These are phyloP conservation scores for Lycium ferocissimum DNA, from an alignment of 257 asterid species.

Conservation along the genomic window DNA sequence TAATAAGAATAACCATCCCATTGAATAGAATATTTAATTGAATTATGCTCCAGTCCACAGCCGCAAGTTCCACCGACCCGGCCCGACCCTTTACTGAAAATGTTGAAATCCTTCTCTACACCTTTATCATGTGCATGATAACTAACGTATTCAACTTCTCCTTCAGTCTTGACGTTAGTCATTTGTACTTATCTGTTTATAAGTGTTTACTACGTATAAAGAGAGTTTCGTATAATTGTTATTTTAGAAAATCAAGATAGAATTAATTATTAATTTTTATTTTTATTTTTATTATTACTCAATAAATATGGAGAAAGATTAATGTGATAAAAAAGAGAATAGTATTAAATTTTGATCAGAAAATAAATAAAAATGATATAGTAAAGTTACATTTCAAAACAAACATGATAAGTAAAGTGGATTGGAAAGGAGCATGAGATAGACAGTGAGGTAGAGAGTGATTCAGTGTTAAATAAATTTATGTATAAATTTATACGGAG, in stretches of 20 bases:
- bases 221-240: no score
- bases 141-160: not conserved
- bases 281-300: no score
- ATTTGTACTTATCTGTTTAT: slow-evolving; percentile 1
- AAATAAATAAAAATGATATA: no score
- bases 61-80: slow-evolving; percentile 27
- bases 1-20: not conserved
- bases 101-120: not conserved
- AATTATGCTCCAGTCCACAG: not conserved
- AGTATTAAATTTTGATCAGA: no score
- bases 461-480: not conserved
- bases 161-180: not conserved
- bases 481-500: slow-evolving; percentile 19
- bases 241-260: no score
- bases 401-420: no score
- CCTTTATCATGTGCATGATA: not conserved
- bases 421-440: no score
- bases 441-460: not conserved
- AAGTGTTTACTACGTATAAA: no score
- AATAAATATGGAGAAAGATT: no score
- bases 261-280: no score
- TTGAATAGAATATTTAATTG: not conserved
- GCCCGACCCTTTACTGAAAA: slow-evolving; percentile 1
- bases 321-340: no score
- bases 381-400: no score